Percentiles rank a stretch among this genome's conserved stretches.
These are phyloP conservation scores for Paramecium octaurelia DNA, from an alignment of 73 alveolate genomes.

Conservation along the genomic window DNA sequence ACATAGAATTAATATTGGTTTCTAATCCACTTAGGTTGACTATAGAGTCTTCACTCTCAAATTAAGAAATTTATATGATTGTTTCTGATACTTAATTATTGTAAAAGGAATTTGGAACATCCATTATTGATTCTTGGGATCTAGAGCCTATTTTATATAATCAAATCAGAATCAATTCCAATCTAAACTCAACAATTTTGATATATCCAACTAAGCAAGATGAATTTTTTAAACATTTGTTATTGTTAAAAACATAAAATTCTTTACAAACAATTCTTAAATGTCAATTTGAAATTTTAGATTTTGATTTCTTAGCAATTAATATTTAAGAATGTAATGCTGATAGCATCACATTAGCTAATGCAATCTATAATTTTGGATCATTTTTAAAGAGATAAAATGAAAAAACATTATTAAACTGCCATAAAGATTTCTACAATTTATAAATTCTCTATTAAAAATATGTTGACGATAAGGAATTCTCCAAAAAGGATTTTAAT, in stretches of 20 bases:
- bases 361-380: neutral
- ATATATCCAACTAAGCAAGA: neutral
- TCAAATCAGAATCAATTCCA: neutral
- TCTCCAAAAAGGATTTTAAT: neutral
- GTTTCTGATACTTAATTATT: neutral
- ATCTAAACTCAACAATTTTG: neutral
- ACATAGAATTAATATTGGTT: neutral
- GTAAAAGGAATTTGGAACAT: neutral
- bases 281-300: neutral
- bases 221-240: slow-evolving; percentile 8
- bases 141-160: neutral
- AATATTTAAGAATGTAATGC: neutral
- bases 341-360: neutral
- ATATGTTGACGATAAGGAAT: neutral
- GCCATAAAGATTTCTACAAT: neutral
- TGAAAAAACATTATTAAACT: neutral
- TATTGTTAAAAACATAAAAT: neutral
- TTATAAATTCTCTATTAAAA: neutral
- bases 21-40: neutral
- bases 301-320: neutral
- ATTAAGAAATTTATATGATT: neutral
- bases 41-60: neutral
- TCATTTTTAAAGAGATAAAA: neutral
- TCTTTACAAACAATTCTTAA: neutral
- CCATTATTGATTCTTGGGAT: neutral